phyloP scores from a whole-genome alignment of 163 green algal species.

The Volvox carteri region DNA sequence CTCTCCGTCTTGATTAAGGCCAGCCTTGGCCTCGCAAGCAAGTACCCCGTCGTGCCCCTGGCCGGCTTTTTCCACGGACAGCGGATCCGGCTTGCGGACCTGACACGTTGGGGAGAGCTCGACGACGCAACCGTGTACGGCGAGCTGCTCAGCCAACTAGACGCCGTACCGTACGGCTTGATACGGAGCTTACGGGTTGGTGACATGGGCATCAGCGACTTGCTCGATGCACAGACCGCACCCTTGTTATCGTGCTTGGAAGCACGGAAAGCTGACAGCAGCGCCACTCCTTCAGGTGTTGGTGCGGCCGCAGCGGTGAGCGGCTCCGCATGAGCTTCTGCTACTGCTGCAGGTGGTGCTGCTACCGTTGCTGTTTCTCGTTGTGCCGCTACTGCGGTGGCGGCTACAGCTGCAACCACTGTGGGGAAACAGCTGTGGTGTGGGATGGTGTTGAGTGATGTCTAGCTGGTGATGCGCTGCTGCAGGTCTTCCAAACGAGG shows the following conservation, averaged over 20 bases:
- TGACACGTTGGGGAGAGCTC: slow-evolving; percentile 38
- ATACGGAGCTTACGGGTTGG: background rate
- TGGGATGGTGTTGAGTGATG: too few relatives aligned
- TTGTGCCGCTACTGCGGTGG: too few relatives aligned
- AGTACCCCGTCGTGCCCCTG: slow-evolving; percentile 29
- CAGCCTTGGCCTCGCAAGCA: slow-evolving; percentile 3
- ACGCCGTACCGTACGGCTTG: background rate
- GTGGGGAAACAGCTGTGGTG: too few relatives aligned
- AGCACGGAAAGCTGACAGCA: background rate
- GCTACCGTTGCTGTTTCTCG: too few relatives aligned
- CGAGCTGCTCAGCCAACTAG: slow-evolving; percentile 43
- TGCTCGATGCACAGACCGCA: slow-evolving; percentile 18
- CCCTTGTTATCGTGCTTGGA: slow-evolving; percentile 26
- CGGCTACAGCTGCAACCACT: background rate
- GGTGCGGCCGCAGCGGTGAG: background rate
- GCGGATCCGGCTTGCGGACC: slow-evolving; percentile 20
- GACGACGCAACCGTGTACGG: slow-evolving; percentile 46
- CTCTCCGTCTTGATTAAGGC: slow-evolving; percentile 34
- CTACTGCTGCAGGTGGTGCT: too few relatives aligned
- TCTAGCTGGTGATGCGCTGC: too few relatives aligned
- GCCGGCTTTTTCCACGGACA: slow-evolving; percentile 52
- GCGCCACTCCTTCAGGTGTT: background rate
- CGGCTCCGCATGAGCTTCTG: background rate
- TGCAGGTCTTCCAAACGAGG: too few relatives aligned
- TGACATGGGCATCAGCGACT: slow-evolving; percentile 29